phyloP scores from a whole-genome alignment of 1,284 basidiomycete species.

The Sporisorium scitamineum region DNA sequence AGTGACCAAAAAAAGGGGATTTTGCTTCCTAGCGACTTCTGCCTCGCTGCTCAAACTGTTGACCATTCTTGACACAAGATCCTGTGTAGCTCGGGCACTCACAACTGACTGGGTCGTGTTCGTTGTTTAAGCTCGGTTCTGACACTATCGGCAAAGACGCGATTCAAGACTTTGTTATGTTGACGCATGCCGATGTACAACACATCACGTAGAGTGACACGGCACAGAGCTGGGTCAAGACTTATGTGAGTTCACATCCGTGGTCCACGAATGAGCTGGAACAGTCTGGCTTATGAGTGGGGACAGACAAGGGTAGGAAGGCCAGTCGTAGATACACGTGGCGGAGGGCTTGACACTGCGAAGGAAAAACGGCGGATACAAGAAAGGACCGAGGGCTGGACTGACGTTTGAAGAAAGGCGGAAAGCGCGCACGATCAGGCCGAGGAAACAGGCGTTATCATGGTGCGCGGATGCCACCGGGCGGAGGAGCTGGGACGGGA shows the following conservation, averaged over 20 bases:
- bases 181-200: background rate
- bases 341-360: too few relatives aligned
- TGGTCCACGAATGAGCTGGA: background rate
- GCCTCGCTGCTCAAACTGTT: too few relatives aligned
- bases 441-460: constrained; percentile 16
- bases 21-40: too few relatives aligned
- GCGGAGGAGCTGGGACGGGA: constrained; percentile 1
- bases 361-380: background rate
- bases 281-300: background rate
- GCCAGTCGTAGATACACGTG: background rate
- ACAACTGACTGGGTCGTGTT: too few relatives aligned
- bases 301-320: background rate
- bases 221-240: background rate
- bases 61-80: too few relatives aligned
- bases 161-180: background rate
- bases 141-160: background rate
- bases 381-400: background rate
- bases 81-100: too few relatives aligned
- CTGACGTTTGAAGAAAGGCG: background rate
- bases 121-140: background rate
- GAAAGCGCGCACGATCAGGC: background rate
- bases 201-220: background rate
- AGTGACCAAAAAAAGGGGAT: too few relatives aligned
- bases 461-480: constrained; percentile 3
- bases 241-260: background rate